Conservation (phyloP, 2,329 filamentous ascomycete species). For the Alternaria arborescens region DNA sequence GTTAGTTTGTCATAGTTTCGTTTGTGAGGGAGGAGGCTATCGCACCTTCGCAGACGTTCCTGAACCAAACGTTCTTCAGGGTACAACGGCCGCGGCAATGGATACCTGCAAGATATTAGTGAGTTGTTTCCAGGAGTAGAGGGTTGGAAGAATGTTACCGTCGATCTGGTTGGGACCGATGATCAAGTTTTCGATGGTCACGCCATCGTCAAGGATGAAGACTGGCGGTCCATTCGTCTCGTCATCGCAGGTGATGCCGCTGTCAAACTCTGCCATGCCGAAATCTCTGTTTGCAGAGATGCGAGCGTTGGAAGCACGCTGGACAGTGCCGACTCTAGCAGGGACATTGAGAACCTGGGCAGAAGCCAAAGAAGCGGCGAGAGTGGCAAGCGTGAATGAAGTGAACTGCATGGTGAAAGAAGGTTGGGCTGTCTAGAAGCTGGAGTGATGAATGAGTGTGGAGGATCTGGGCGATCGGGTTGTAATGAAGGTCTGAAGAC, state of each 20-base stretch:
- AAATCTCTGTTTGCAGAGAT: not conserved
- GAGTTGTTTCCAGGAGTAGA: not conserved
- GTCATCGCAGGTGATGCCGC: not conserved
- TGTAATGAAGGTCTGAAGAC: no score
- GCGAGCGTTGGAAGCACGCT: not conserved
- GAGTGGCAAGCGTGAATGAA: not conserved
- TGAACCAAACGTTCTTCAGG: not conserved
- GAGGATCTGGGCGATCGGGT: not conserved
- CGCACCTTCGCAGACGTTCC: not conserved
- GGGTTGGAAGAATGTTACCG: not conserved
- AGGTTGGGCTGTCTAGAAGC: not conserved
- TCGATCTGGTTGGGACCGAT: not conserved
- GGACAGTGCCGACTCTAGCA: not conserved
- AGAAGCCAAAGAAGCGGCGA: not conserved
- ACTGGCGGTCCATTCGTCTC: not conserved
- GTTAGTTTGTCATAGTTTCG: not conserved
- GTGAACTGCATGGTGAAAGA: not conserved
- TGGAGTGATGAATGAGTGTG: accelerated
- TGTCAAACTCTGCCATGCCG: not conserved
- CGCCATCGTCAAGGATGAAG: not conserved
- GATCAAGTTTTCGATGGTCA: not conserved
- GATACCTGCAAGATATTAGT: not conserved
- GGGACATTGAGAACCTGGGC: not conserved
- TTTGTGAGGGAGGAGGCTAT: not conserved
- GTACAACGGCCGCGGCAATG: not conserved